phyloP scores from a whole-genome alignment of 192 early-diverging fungal species.

The Podochytrium sp. region DNA sequence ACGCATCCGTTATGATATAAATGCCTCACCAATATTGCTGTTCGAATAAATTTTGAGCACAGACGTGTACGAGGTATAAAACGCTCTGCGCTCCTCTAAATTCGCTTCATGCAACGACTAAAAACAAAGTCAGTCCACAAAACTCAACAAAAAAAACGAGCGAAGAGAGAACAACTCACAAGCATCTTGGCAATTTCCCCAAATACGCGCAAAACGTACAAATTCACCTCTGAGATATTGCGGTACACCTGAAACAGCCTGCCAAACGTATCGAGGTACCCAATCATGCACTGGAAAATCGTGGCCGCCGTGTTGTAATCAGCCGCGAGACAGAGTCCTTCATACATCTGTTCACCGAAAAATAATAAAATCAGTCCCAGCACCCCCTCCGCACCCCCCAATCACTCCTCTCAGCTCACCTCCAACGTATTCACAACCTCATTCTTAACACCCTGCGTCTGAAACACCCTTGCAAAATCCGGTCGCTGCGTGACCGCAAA shows the following conservation, averaged over 20 bases:
- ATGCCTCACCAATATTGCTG: conserved; percentile 57
- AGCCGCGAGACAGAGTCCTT: conserved; percentile 71
- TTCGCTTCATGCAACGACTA: conserved; percentile 40
- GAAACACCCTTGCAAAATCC: conserved; percentile 61
- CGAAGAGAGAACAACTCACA: conserved; percentile 13
- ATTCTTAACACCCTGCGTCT: conserved; percentile 54
- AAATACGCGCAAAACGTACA: conserved; percentile 62
- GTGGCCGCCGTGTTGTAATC: conserved; percentile 63
- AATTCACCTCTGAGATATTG: conserved; percentile 64
- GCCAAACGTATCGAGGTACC: conserved; percentile 66
- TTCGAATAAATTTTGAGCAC: conserved; percentile 62
- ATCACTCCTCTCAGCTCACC: conserved; percentile 27
- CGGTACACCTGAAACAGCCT: conserved; percentile 71
- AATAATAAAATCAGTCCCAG: conserved; percentile 2
- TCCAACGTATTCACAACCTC: conserved; percentile 68
- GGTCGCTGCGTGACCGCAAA: conserved; percentile 58
- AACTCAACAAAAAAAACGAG: conserved; percentile 2
- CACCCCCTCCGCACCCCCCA: too few relatives aligned
- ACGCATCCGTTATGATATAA: too few relatives aligned
- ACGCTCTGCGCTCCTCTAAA: conserved; percentile 25
- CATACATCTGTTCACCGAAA: conserved; percentile 65
- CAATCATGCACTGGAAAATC: conserved; percentile 58
- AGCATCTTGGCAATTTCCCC: conserved; percentile 28
- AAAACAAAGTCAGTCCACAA: conserved; percentile 26
- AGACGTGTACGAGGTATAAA: conserved; percentile 43